Percentiles rank a stretch among this genome's conserved stretches.
phyloP scores from a whole-genome alignment of 75 land plant genomes.

The Ceratopteris richardii region DNA sequence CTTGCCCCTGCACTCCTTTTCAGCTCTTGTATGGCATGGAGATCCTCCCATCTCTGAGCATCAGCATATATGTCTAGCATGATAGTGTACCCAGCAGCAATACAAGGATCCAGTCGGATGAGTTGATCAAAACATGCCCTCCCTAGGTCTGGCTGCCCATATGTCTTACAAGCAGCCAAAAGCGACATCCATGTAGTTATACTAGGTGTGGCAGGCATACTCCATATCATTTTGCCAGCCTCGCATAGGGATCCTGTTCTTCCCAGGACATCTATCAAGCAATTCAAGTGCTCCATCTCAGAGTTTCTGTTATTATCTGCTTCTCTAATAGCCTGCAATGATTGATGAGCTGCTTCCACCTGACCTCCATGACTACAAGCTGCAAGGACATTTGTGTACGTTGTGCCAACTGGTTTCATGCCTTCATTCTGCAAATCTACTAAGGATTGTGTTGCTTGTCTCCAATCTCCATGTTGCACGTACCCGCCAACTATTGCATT shows the following conservation, averaged over 20 bases:
- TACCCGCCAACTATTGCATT: slow-evolving; percentile 52
- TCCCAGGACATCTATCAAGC: slow-evolving; percentile 1
- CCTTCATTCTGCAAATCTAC: not conserved
- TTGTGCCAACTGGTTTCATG: not conserved
- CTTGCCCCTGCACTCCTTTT: not conserved
- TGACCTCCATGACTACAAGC: slow-evolving; percentile 2
- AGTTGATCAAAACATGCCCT: slow-evolving; percentile 1
- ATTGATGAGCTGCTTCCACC: not conserved
- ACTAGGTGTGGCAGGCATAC: not conserved
- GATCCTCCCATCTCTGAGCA: not conserved
- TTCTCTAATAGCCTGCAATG: not conserved
- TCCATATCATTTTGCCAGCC: not conserved
- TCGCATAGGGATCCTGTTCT: slow-evolving; percentile 5
- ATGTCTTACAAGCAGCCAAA: not conserved
- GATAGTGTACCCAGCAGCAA: not conserved
- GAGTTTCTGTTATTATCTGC: not conserved
- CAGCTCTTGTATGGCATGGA: not conserved
- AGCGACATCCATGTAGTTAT: not conserved
- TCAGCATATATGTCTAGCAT: not conserved
- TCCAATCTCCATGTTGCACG: slow-evolving; percentile 8
- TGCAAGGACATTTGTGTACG: slow-evolving; percentile 3
- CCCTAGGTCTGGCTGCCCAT: not conserved
- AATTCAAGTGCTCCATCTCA: not conserved
- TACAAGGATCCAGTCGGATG: not conserved
- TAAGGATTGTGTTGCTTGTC: not conserved